Percentiles rank a stretch among this genome's conserved stretches.
phyloP scores from a whole-genome alignment of 2,329 filamentous ascomycete genomes.

The Trichoderma guizhouense region DNA sequence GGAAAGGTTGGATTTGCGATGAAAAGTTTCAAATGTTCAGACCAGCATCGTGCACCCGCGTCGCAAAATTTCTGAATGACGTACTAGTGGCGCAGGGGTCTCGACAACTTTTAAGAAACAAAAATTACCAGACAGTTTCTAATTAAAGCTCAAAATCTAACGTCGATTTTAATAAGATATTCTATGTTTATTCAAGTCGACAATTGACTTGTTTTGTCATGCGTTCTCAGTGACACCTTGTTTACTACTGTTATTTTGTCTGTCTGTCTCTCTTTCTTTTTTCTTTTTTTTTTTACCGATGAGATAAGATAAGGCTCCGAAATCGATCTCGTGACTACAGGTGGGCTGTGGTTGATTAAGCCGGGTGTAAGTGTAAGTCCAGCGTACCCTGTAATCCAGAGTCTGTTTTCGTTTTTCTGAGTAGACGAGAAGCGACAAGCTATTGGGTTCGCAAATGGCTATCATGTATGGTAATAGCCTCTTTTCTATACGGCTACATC shows the following conservation, averaged over 20 bases:
- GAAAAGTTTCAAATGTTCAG: neutral
- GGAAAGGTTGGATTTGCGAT: neutral
- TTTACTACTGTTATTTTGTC: neutral
- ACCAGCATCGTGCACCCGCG: neutral
- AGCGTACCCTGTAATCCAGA: neutral
- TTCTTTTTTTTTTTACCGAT: neutral
- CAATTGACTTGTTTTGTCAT: neutral
- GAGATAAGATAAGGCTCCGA: neutral
- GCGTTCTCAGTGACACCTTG: neutral
- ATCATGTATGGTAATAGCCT: neutral
- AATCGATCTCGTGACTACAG: neutral
- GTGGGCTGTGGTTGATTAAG: neutral
- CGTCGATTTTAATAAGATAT: neutral
- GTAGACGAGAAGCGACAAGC: neutral
- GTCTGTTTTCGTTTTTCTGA: neutral
- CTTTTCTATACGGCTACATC: neutral
- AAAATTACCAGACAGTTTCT: neutral
- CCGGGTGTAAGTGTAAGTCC: neutral
- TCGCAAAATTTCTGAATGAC: conserved; percentile 1
- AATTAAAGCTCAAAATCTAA: neutral
- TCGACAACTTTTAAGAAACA: neutral
- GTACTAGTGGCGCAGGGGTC: neutral
- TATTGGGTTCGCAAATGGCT: neutral
- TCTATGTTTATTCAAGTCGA: neutral
- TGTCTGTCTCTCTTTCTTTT: neutral